Evolutionary conservation across 805 yeast genomes (phyloP).

Genomic region (Saccharomyces cerevisiae): DNA sequence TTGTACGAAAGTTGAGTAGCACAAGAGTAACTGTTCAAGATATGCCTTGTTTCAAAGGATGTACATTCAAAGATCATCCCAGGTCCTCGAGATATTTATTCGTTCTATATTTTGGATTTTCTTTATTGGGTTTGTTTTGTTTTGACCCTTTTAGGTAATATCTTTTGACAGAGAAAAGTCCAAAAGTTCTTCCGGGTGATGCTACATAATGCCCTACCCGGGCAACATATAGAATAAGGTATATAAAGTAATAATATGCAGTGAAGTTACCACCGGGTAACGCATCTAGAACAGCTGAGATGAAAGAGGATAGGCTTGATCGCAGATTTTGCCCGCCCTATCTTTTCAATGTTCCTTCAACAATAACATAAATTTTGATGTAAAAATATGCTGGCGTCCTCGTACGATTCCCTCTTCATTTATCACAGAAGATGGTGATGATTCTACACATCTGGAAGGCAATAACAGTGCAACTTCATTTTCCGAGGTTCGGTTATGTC

Average conservation of each 20-base stretch:
- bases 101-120: background rate
- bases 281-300: too few relatives aligned
- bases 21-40: background rate
- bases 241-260: too few relatives aligned
- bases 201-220: too few relatives aligned
- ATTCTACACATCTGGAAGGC: background rate
- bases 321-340: too few relatives aligned
- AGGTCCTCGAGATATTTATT: background rate
- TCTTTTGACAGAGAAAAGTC: background rate
- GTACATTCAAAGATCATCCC: background rate
- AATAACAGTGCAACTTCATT: background rate
- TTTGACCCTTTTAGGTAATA: background rate
- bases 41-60: background rate
- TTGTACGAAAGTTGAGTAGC: background rate
- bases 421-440: background rate
- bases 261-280: too few relatives aligned
- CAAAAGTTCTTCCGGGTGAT: background rate
- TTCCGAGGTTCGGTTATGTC: background rate
- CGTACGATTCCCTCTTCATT: background rate
- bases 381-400: background rate
- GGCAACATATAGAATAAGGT: too few relatives aligned
- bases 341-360: too few relatives aligned
- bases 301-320: too few relatives aligned
- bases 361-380: too few relatives aligned
- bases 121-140: background rate